A percentile compares a stretch with the other conserved stretches of the same genome.
phyloP scores from a whole-genome alignment of 495 filamentous ascomycete species.

The Letharia lupina region DNA sequence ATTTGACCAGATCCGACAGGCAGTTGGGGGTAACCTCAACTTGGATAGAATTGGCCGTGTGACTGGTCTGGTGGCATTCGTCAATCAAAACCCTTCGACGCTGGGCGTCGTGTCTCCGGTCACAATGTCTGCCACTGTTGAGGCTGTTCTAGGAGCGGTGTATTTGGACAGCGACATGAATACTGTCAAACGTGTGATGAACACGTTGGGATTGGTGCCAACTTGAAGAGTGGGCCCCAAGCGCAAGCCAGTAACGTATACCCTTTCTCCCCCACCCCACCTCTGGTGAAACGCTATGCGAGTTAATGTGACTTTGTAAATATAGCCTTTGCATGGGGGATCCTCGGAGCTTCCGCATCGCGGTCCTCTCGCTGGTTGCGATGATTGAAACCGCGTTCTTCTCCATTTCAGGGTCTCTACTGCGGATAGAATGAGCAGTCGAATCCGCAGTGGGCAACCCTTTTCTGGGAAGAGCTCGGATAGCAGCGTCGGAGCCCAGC shows the following conservation, averaged over 20 bases:
- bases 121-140: conserved; percentile 10
- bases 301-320: conserved; percentile 6
- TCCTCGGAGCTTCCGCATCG: neutral
- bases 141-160: conserved; percentile 13
- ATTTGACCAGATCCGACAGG: neutral
- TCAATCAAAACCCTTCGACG: neutral
- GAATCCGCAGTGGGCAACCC: too few species aligned
- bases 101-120: neutral
- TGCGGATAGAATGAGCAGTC: too few species aligned
- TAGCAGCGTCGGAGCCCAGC: too few species aligned
- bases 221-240: neutral
- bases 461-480: too few species aligned
- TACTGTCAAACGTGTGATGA: conserved; percentile 4
- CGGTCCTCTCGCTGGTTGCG: too few species aligned
- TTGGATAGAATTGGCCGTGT: neutral
- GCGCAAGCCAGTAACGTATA: neutral
- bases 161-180: conserved; percentile 13
- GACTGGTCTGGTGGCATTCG: neutral
- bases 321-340: neutral
- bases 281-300: neutral
- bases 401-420: too few species aligned
- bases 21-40: conserved; percentile 1
- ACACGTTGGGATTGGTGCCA: conserved; percentile 3
- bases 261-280: neutral
- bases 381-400: too few species aligned